A percentile compares a stretch with the other conserved stretches of the same genome.
Evolutionary conservation across 306 rosid genomes (phyloP).

Genomic region (Acacia confusa): DNA sequence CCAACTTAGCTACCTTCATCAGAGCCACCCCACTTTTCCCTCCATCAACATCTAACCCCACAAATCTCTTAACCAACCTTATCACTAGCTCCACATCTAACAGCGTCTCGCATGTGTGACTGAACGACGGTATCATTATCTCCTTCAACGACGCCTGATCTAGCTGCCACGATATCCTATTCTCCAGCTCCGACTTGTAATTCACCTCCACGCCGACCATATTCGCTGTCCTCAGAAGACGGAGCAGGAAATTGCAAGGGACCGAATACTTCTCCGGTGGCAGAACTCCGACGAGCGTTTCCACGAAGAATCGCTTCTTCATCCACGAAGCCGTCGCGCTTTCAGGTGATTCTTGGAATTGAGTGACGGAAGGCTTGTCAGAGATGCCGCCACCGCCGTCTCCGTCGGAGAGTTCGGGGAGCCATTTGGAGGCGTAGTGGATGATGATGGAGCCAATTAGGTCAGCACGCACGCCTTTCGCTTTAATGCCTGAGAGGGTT

Average conservation of each 20-base stretch:
- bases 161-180: conserved; percentile 71
- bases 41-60: conserved; percentile 56
- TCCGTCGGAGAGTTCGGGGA: conserved; percentile 70
- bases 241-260: conserved; percentile 87
- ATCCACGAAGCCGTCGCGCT: conserved; percentile 74
- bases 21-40: conserved; percentile 61
- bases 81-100: conserved; percentile 71
- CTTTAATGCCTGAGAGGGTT: conserved; percentile 74
- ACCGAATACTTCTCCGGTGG: conserved; percentile 84
- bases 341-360: conserved; percentile 54
- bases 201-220: conserved; percentile 72
- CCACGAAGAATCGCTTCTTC: conserved; percentile 82
- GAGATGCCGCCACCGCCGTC: conserved; percentile 8
- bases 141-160: conserved; percentile 83
- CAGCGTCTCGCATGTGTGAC: conserved; percentile 81
- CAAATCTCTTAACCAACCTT: conserved; percentile 70
- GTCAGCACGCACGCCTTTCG: conserved; percentile 80
- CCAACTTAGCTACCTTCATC: conserved; percentile 78
- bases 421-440: conserved; percentile 94
- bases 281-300: conserved; percentile 79
- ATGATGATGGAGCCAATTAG: conserved; percentile 80
- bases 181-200: conserved; percentile 68
- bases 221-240: conserved; percentile 78
- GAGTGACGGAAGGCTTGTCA: conserved; percentile 29
- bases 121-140: conserved; percentile 86